These are phyloP conservation scores for Ogataea nitratoaversa DNA, from an alignment of 805 yeast species.

Conservation along the genomic window DNA sequence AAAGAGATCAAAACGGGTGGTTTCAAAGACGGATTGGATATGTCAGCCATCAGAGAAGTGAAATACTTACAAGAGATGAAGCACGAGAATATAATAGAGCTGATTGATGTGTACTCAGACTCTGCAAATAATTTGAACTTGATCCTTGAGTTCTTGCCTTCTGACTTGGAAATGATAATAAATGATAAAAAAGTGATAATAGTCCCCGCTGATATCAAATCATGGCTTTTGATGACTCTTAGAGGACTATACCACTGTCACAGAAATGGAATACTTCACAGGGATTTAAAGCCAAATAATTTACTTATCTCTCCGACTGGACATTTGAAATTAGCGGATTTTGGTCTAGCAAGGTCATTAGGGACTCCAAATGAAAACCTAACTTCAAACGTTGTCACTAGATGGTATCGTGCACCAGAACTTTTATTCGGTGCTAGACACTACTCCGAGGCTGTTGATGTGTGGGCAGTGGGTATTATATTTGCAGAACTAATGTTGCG, in stretches of 20 bases:
- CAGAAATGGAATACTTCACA: constrained; percentile 80
- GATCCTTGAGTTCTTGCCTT: constrained; percentile 89
- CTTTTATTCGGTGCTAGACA: constrained; percentile 82
- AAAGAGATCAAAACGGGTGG: constrained; percentile 93
- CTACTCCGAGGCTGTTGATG: constrained; percentile 84
- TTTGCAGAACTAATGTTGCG: constrained; percentile 95
- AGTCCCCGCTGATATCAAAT: constrained; percentile 80
- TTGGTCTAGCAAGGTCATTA: constrained; percentile 86
- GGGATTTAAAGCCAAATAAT: constrained; percentile 93
- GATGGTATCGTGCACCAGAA: constrained; percentile 99
- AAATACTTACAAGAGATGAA: constrained; percentile 80
- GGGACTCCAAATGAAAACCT: constrained; percentile 73
- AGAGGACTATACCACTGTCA: constrained; percentile 96
- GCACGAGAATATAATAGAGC: constrained; percentile 78
- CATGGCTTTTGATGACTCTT: constrained; percentile 92
- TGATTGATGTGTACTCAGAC: constrained; percentile 79
- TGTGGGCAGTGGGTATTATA: constrained; percentile 96
- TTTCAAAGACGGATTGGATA: constrained; percentile 94
- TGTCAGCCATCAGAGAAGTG: constrained; percentile 95
- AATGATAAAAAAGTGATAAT: constrained; percentile 75
- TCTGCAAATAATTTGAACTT: constrained; percentile 64
- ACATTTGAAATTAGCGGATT: constrained; percentile 90
- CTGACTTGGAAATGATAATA: constrained; percentile 86
- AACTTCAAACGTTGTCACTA: constrained; percentile 91
- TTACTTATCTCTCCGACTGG: constrained; percentile 84